Evolutionary conservation across 208 protist genomes (phyloP), one percentile per base, ranked within the genome.

Genomic region (Kentomonas sorsogonicus): DNA sequence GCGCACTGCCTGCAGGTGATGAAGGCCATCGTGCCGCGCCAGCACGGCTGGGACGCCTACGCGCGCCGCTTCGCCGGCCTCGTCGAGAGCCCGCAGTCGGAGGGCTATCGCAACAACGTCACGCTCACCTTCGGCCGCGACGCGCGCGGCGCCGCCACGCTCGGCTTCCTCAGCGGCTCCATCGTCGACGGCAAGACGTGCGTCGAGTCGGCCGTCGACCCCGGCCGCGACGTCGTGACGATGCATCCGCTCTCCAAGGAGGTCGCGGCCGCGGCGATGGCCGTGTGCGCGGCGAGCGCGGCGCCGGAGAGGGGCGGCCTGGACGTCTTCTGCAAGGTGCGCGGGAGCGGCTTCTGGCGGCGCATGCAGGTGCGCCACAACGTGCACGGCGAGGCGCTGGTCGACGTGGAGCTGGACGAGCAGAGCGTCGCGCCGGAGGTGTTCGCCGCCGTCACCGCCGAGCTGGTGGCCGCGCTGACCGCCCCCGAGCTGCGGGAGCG

Each of bases 21-120:
- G 69, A 67, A 58, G 45, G 13, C 25, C 1, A 83, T 91, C 29
- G 26, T 81, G 23, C 65, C 76, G 1, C 45, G 52, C 7, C 44
- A 56, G 2, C 67, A 72, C 66, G 71, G 69, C 36, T 55, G 72
- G 58, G 68, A 74, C 29, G 46, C 66, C 39, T 66, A 65, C 18
- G 36, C 61, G 15, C 54, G 69, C 9, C 65, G 75, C 43, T 89
- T 89, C 45, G 10, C 79, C 11, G 86, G 75, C 29, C 64, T 98
- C 26, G 22, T 94, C 13, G 46, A 60, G 50, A 94, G 89, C 48
- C 91, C 93, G 1, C 33, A 63, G 0, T 68, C 58, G 23, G 58
- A 72, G 47, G 80, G 89, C 16, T 98, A 98, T 70, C 84, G 95
- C 47, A 98, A 98, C 52, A 95, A 97, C 71, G 77, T 86, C 23